Conservation (phyloP, 495 filamentous ascomycete species). For the Podospora didyma region DNA sequence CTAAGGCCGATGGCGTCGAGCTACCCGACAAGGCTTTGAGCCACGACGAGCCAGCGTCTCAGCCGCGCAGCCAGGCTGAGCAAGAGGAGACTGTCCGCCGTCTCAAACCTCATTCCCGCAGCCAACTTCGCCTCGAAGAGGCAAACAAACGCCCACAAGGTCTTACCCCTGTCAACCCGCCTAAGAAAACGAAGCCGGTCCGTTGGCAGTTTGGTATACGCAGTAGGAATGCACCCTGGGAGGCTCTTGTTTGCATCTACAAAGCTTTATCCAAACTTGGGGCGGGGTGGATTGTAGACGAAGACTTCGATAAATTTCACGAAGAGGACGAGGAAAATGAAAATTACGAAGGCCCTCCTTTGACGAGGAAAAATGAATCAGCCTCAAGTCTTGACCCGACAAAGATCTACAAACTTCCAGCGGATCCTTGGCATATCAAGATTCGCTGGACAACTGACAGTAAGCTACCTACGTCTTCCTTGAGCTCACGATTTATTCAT, state of each 20-base stretch:
- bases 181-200: constrained; percentile 64
- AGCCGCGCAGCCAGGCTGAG: constrained; percentile 61
- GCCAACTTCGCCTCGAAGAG: constrained; percentile 53
- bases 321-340: constrained; percentile 16
- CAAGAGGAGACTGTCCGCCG: constrained; percentile 70
- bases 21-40: constrained; percentile 33
- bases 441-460: constrained; percentile 81
- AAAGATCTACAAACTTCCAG: constrained; percentile 67
- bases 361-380: constrained; percentile 12
- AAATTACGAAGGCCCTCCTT: constrained; percentile 14
- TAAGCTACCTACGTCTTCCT: constrained; percentile 40
- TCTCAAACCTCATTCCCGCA: constrained; percentile 74
- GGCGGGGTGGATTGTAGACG: constrained; percentile 71
- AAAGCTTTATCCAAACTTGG: constrained; percentile 82
- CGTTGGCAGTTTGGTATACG: constrained; percentile 98
- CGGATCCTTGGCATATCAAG: constrained; percentile 93
- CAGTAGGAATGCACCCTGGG: constrained; percentile 85
- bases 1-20: constrained; percentile 35
- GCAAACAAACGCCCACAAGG: constrained; percentile 63
- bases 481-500: constrained; percentile 7
- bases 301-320: constrained; percentile 46
- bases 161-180: constrained; percentile 54
- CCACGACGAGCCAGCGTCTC: constrained; percentile 45
- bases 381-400: constrained; percentile 28
- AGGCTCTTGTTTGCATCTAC: constrained; percentile 92